A percentile compares a stretch with the other conserved stretches of the same genome.
Evolutionary conservation across 2,329 filamentous ascomycete species (phyloP).

Genomic region (Fusarium mundagurra): DNA sequence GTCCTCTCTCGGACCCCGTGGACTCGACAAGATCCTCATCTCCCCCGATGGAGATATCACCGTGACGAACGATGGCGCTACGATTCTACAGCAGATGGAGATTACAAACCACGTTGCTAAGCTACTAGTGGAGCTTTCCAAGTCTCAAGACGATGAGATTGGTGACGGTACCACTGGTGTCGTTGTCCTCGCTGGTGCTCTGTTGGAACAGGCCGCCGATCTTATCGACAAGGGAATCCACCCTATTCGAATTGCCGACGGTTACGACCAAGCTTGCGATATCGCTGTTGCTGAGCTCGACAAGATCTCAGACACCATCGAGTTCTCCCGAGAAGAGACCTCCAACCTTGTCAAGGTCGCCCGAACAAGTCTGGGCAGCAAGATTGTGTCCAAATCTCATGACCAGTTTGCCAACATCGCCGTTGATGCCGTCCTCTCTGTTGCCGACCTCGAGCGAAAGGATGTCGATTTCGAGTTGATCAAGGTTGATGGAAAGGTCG

Average conservation of each 20-base stretch:
- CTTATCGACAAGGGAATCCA: conserved; percentile 99
- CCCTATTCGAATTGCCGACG: conserved; percentile 97
- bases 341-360: conserved; percentile 93
- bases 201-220: conserved; percentile 95
- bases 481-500: conserved; percentile 99
- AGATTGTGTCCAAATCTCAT: conserved; percentile 98
- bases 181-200: conserved; percentile 91
- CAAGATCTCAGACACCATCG: conserved; percentile 88
- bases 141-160: conserved; percentile 98
- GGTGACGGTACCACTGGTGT: conserved; percentile 98
- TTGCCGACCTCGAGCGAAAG: conserved; percentile 93
- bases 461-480: conserved; percentile 99
- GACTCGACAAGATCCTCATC: conserved; percentile 98
- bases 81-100: conserved; percentile 98
- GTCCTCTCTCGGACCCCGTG: conserved; percentile 93
- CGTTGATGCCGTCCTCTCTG: conserved; percentile 94
- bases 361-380: conserved; percentile 94
- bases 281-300: conserved; percentile 94
- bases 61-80: conserved; percentile 98
- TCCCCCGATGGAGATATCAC: conserved; percentile 99
- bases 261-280: conserved; percentile 97
- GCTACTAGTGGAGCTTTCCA: conserved; percentile 94
- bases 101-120: conserved; percentile 98
- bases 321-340: conserved; percentile 83
- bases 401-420: conserved; percentile 98